These are phyloP conservation scores for Volutella citrinella DNA, from an alignment of 2,329 filamentous ascomycete genomes.

Conservation along the genomic window DNA sequence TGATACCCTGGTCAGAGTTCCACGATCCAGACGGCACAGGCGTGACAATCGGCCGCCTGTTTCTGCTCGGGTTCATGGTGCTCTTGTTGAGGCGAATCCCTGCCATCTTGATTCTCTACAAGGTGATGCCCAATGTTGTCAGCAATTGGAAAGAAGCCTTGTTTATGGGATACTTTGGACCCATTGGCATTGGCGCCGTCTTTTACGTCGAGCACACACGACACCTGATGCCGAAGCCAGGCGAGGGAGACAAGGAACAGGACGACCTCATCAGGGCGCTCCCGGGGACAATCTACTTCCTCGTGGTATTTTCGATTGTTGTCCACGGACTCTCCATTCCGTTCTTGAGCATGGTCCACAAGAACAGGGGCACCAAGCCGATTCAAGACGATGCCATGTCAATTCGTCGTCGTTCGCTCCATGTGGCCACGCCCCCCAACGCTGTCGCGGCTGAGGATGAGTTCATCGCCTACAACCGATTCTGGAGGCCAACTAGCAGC, in stretches of 20 bases:
- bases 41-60: slow-evolving; percentile 47
- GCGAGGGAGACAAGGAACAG: slow-evolving; percentile 32
- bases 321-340: too few relatives aligned
- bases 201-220: slow-evolving; percentile 63
- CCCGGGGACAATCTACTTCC: slow-evolving; percentile 39
- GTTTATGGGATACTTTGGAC: slow-evolving; percentile 69
- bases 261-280: slow-evolving; percentile 34
- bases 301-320: slow-evolving; percentile 30
- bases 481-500: neutral
- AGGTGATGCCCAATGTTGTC: slow-evolving; percentile 50
- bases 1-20: slow-evolving; percentile 55
- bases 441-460: neutral
- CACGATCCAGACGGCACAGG: slow-evolving; percentile 50
- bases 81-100: slow-evolving; percentile 56
- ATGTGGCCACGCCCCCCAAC: neutral
- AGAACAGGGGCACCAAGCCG: neutral
- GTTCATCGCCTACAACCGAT: neutral
- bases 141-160: slow-evolving; percentile 56
- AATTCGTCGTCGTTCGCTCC: neutral
- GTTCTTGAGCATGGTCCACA: too few relatives aligned
- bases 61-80: slow-evolving; percentile 51
- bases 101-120: slow-evolving; percentile 51
- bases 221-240: slow-evolving; percentile 37
- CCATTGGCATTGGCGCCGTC: slow-evolving; percentile 72
- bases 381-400: slow-evolving; percentile 1